Evolutionary conservation across 345 rosid genomes (phyloP), one percentile per base, ranked within the genome.

Genomic region (Populus davidiana): DNA sequence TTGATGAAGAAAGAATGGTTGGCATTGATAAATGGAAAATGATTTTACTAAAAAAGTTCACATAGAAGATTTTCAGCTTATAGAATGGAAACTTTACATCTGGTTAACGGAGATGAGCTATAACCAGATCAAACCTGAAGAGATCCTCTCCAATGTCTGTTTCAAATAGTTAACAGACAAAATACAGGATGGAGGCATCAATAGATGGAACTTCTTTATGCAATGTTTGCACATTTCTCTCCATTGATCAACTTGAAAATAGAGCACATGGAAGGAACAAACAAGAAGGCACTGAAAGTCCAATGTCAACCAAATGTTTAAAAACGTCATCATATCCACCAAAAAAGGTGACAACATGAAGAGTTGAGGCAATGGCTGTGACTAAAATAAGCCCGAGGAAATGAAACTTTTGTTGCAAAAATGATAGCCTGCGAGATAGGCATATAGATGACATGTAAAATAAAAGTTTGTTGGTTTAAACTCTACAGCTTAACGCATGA

Each of bases 51-150:
- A 14, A 14, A 54, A 33, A 20, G 44, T 8, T 50, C 63, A 23
- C 31, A 62, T 2, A 8, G 70, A 62, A 74, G 3, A 41, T 43
- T 56, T 56, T 72, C 75, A 72, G 62, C 47, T 72, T 72, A 43
- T 72, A 59, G n/a, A 31, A 10, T 35, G n/a, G 18, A 8, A 69
- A 14, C 35, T 70, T 49, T 25, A 17, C 39, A 70, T 29, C 49
- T 56, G 25, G 62, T 56, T 56, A 56, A 23, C 14, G 8, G 12
- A 23, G 31, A 13, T 36, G 25, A 9, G 13, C 27, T 13, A 39
- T 18, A 62, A 62, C 33, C 33, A 11, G 23, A 71, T n/a, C 33
- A 73, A 61, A 25, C 35, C 69, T 23, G 66, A 43, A 74, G 62
- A 41, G 36, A 64, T 31, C 70, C 62, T 25, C 38, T 56, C 17